Base-by-base conservation (phyloP, 176 grass and related monocot species). In the Raddia distichophylla region DNA sequence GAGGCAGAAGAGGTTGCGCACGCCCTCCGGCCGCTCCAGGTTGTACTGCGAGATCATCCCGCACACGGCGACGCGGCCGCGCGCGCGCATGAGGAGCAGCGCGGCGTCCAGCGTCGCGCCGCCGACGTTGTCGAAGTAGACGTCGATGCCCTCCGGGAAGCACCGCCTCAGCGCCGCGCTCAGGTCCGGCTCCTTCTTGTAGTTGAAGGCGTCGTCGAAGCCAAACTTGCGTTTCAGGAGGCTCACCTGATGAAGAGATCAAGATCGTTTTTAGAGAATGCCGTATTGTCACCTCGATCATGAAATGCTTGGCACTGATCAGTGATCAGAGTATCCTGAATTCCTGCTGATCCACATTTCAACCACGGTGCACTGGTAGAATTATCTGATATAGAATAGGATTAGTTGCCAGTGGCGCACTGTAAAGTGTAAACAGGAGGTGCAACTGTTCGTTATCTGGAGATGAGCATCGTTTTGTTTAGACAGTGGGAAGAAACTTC, bases 81-180 rank as follows among this genome's bases (percentile, higher is more conserved):
- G 57, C 2, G 5, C 0, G 1, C 80, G 74, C 81, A 92, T 94
- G 60, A 90, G 92, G 35, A 58, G 3, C 1, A 94, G 84, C 17
- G 87, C 92, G 2, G 89, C 89, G 0, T 91, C 89, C 0, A 94
- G 89, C 52, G 60, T 91, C 0, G 33, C 11, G 9, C 89, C 89
- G 0, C 92, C 92, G 2, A 94, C 92, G 44, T 94, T 94, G 81
- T 91, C 92, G 8, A 89, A 94, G 81, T 91, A 89, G 68, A 94
- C 85, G 62, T 91, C 92, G 9, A 94, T 94, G n/a, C 89, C 84
- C 5, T 80, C 16, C 1, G 87, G 89, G 27, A 94, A 90, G 78
- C 5, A 86, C 82, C 87, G 92, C 75, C 69, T 92, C 27, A 95
- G 46, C 2, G 90, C 27, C 2, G 56, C 48, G n/a, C 58, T 48